A percentile compares a stretch with the other conserved stretches of the same genome.
Evolutionary conservation across 1,139 yeast species (phyloP).

Genomic region (Yamadazyma membranifaciens): DNA sequence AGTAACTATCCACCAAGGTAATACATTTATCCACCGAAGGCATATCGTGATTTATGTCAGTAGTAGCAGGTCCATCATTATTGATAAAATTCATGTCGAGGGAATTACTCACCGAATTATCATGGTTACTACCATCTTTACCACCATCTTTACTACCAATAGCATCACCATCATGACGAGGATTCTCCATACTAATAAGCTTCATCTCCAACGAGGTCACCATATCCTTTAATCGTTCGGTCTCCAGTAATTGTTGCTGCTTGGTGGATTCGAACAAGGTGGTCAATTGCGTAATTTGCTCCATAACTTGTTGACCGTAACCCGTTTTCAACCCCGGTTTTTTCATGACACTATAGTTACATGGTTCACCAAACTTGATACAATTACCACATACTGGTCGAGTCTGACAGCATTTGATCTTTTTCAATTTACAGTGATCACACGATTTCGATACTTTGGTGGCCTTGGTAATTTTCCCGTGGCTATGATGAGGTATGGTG

Average conservation of each 20-base stretch:
- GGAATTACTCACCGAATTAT: not conserved
- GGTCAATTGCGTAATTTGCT: constrained; percentile 16
- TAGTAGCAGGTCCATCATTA: not conserved
- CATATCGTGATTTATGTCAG: constrained; percentile 3
- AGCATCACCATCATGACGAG: not conserved
- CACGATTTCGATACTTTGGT: constrained; percentile 24
- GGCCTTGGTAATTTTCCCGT: not conserved
- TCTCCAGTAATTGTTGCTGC: constrained; percentile 7
- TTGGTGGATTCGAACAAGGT: constrained; percentile 10
- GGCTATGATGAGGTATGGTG: too few species aligned
- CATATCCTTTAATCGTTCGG: constrained; percentile 9
- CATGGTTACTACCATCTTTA: not conserved
- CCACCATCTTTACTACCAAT: not conserved
- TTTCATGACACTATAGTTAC: constrained; percentile 29
- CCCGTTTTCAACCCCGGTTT: constrained; percentile 31
- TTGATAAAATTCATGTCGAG: not conserved
- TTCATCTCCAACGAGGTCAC: constrained; percentile 12
- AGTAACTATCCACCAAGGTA: constrained; percentile 14
- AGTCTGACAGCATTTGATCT: constrained; percentile 33
- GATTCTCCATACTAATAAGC: constrained; percentile 8
- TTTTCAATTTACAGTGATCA: constrained; percentile 34
- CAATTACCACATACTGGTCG: constrained; percentile 35
- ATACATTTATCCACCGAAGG: constrained; percentile 13
- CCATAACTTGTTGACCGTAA: constrained; percentile 26
- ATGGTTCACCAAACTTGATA: constrained; percentile 20